Base-by-base conservation (phyloP, 2,329 filamentous ascomycete genomes). In the Alternaria sp. region DNA sequence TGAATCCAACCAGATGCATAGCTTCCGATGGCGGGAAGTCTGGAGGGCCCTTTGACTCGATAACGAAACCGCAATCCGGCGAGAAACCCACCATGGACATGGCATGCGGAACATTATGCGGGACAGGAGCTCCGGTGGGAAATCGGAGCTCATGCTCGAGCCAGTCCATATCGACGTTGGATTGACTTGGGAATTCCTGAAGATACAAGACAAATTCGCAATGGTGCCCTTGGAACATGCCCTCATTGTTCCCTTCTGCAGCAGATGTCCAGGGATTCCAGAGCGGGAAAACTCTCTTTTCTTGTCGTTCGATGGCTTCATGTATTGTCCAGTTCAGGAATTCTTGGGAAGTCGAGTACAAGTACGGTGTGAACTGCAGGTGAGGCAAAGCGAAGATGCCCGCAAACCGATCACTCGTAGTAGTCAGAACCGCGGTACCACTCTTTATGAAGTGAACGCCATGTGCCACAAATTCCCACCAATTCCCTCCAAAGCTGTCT, bases 181-280 rank as follows among this genome's bases (percentile, higher is more conserved):
- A 61, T 24, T 69, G 72, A 24, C 54, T 63, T 10, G 64, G 63
- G 3, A 62, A 59, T 39, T 94, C 83, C 74, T 98, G 95, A 29
- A 94, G 81, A 76, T 93, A 98, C 54, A 96, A 80, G 49, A 99
- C 81, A 71, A 92, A 92, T 77, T 99, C 95, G 82, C 95, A 99
- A 67, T 91, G 90, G 66, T 91, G 90, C 0, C 92, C 92, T 33
- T 84, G 78, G 58, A 84, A 83, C 10, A 84, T 79, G 60, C 90
- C 88, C 23, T 85, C 83, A 10, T 70, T 74, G 21, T 66, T 68
- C 5, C 82, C 86, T 61, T 90, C 86, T 3, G 87, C 80, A 53
- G 86, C 86, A 2, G 91, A 90, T 3, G 88, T 86, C 92, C 92
- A 97, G 0, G 93, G 91, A 69, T 91, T 88, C 62, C 77, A 76